phyloP scores from a whole-genome alignment of 2,329 filamentous ascomycete genomes.

The Coniella lustricola region DNA sequence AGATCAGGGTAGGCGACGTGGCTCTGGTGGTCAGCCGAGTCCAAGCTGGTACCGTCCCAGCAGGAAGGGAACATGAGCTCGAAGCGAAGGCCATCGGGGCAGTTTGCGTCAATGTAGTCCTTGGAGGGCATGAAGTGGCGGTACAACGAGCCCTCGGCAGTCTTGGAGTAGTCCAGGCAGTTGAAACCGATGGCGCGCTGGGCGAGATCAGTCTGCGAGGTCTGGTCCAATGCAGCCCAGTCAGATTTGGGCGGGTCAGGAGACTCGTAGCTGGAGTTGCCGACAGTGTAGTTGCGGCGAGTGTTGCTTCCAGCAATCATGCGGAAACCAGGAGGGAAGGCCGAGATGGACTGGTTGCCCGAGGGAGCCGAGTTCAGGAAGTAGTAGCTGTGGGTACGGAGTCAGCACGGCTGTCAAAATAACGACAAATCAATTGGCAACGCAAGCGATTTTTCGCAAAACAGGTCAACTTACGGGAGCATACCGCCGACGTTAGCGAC shows the following conservation, averaged over 20 bases:
- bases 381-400: conserved; percentile 62
- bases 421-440: too few relatives aligned
- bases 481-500: conserved; percentile 75
- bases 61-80: conserved; percentile 87
- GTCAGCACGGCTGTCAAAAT: conserved; percentile 5
- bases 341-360: conserved; percentile 49
- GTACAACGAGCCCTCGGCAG: conserved; percentile 66
- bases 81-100: conserved; percentile 70
- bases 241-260: conserved; percentile 59
- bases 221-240: conserved; percentile 60
- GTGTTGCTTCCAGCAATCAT: conserved; percentile 73
- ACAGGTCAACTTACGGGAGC: conserved; percentile 63
- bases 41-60: conserved; percentile 67
- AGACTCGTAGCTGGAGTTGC: conserved; percentile 59
- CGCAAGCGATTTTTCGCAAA: background rate
- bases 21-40: conserved; percentile 47
- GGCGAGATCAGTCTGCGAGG: conserved; percentile 58
- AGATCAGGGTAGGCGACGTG: conserved; percentile 74
- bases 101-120: conserved; percentile 71
- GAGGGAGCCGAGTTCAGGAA: conserved; percentile 53
- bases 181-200: conserved; percentile 92
- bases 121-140: conserved; percentile 80
- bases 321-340: conserved; percentile 70
- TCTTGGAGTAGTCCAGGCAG: conserved; percentile 71
- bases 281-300: conserved; percentile 62